Evolutionary conservation across 2,329 filamentous ascomycete species (phyloP).

Genomic region (Neurospora sp.): DNA sequence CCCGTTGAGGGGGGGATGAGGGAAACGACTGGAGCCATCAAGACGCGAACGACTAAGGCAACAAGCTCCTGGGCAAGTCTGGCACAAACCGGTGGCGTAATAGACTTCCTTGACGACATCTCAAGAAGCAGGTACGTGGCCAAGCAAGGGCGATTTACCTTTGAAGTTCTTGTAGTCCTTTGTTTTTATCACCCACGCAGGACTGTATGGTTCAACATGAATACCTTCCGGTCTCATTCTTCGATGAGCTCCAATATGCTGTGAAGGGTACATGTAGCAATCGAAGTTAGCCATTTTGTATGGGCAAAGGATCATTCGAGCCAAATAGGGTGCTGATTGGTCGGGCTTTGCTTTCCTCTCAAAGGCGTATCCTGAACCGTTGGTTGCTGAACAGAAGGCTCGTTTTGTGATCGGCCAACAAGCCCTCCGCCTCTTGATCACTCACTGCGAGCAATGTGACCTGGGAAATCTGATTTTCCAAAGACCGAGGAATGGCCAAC

Average conservation of each 20-base stretch:
- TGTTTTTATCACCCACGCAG: not conserved
- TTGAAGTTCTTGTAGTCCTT: not conserved
- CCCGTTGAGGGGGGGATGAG: not conserved
- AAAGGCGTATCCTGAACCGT: not conserved
- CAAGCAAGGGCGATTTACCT: not conserved
- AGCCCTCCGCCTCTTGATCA: not conserved
- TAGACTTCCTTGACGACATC: not conserved
- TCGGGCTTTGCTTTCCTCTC: not conserved
- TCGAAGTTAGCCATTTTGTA: not conserved
- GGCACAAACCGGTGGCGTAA: not conserved
- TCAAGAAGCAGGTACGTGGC: not conserved
- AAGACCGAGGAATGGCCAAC: not conserved
- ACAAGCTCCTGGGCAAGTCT: not conserved
- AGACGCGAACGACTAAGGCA: not conserved
- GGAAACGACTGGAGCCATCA: not conserved
- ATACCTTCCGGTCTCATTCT: not conserved
- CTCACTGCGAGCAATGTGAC: not conserved
- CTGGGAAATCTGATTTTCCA: not conserved
- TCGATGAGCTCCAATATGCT: not conserved
- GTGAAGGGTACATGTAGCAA: not conserved
- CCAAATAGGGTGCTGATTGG: not conserved
- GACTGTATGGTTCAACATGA: not conserved
- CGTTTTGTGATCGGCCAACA: not conserved
- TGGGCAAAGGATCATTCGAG: not conserved
- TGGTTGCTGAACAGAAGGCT: not conserved